A percentile compares a stretch with the other conserved stretches of the same genome.
These are phyloP conservation scores for Cladosporium halotolerans DNA, from an alignment of 2,329 filamentous ascomycete genomes.

Conservation along the genomic window DNA sequence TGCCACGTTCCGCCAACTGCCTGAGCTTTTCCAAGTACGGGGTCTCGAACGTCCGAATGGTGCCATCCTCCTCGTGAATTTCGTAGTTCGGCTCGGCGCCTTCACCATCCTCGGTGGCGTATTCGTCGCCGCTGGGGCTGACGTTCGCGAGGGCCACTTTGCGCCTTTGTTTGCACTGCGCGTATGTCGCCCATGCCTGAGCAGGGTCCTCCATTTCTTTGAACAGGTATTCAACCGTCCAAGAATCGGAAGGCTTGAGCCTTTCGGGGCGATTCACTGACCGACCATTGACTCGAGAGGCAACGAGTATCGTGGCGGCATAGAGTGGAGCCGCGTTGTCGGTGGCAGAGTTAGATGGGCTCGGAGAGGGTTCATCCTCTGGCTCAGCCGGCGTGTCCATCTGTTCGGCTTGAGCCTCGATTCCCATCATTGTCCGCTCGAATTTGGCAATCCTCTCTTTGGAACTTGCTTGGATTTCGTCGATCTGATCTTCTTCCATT, in stretches of 20 bases:
- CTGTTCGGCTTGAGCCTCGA: slow-evolving; percentile 12
- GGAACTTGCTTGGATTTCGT: slow-evolving; percentile 63
- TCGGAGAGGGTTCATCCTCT: slow-evolving; percentile 11
- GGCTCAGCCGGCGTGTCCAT: slow-evolving; percentile 11
- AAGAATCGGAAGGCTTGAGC: slow-evolving; percentile 45
- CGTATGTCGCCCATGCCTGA: slow-evolving; percentile 50
- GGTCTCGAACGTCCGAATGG: slow-evolving; percentile 32
- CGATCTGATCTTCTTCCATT: slow-evolving; percentile 64
- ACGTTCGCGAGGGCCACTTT: slow-evolving; percentile 35
- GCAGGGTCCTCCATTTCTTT: slow-evolving; percentile 48
- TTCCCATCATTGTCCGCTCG: slow-evolving; percentile 45
- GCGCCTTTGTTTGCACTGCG: slow-evolving; percentile 51
- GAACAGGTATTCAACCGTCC: slow-evolving; percentile 74
- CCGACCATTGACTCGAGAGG: slow-evolving; percentile 64
- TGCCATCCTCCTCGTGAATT: slow-evolving; percentile 37
- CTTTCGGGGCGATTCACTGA: slow-evolving; percentile 55
- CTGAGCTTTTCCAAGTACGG: slow-evolving; percentile 43
- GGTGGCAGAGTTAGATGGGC: slow-evolving; percentile 1
- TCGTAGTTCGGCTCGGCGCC: slow-evolving; percentile 16
- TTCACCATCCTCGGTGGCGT: not conserved
- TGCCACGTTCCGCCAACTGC: slow-evolving; percentile 50
- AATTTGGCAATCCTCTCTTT: slow-evolving; percentile 62
- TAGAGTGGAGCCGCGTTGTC: slow-evolving; percentile 41
- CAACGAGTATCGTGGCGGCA: slow-evolving; percentile 65
- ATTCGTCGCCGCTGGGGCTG: not conserved